Percentiles rank a stretch among this genome's conserved stretches.
phyloP scores from a whole-genome alignment of 768 basidiomycete genomes.

The Pleurotus platypus region DNA sequence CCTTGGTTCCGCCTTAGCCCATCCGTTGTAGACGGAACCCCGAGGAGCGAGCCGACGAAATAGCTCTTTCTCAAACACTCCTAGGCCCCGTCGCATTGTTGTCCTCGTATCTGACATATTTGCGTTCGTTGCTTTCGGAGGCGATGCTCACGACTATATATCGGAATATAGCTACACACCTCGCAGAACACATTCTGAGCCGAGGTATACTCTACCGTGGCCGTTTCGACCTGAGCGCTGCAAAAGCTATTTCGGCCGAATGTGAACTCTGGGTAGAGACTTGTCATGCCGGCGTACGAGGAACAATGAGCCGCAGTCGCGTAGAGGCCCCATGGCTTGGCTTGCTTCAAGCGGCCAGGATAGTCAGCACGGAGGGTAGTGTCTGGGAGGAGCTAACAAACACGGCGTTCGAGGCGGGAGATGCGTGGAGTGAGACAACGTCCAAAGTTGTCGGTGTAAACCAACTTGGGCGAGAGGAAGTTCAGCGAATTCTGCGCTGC shows the following conservation, averaged over 20 bases:
- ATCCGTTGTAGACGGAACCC: slow-evolving; percentile 15
- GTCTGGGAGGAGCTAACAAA: slow-evolving; percentile 44
- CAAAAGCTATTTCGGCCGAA: slow-evolving; percentile 62
- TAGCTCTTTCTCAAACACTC: slow-evolving; percentile 66
- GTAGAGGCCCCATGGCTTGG: slow-evolving; percentile 76
- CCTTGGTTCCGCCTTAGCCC: not conserved
- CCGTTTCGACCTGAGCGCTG: slow-evolving; percentile 58
- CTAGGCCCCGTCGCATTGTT: slow-evolving; percentile 74
- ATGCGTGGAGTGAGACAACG: slow-evolving; percentile 55
- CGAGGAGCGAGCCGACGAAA: slow-evolving; percentile 26
- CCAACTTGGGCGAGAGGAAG: slow-evolving; percentile 63
- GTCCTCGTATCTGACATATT: slow-evolving; percentile 71
- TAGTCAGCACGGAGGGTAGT: slow-evolving; percentile 60
- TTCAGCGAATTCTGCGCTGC: slow-evolving; percentile 48
- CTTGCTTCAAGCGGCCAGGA: slow-evolving; percentile 63
- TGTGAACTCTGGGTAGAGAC: slow-evolving; percentile 83
- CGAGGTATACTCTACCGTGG: slow-evolving; percentile 81
- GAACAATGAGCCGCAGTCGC: slow-evolving; percentile 36
- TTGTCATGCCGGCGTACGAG: slow-evolving; percentile 48
- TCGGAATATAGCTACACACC: slow-evolving; percentile 62
- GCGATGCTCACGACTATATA: slow-evolving; percentile 62
- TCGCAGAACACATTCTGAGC: slow-evolving; percentile 79
- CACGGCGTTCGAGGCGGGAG: slow-evolving; percentile 48
- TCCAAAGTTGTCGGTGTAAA: slow-evolving; percentile 52
- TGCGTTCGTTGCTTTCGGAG: slow-evolving; percentile 62